Evolutionary conservation across 371 early-diverging fungal species (phyloP), one percentile per base, ranked within the genome.

Genomic region (Coemansia sp.): DNA sequence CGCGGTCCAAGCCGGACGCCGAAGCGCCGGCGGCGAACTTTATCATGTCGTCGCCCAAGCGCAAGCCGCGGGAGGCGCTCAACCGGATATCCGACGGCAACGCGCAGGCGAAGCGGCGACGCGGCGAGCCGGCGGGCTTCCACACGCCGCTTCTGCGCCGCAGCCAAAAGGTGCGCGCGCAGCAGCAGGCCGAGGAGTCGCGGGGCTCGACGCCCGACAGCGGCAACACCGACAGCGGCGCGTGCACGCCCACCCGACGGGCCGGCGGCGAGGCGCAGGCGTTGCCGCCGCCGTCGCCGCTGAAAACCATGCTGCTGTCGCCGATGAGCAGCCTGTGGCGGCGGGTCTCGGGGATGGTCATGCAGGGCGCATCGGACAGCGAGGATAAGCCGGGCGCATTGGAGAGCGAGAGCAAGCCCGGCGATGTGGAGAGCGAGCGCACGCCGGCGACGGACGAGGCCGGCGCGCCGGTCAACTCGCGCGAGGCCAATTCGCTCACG

Each of bases 11-110:
- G 20, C 20, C 20, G 20, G 20, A 20, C 20, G 20, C 20, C 20
- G 20, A 20, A 20, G 20, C 20, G 30, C 55, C 54, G 9, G 30
- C 38, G 2, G 78, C 34, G 34, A 58, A 57, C 42, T 77, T 77
- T 47, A 77, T 77, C 31, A 77, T 77, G 77, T 77, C 77, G 12
- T 78, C 77, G 50, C 80, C 77, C 11, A 71, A 79, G 20, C 78
- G 77, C 60, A 76, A 77, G 57, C 57, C 67, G 11, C 62, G 63
- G 40, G 57, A 66, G 48, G 51, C 68, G 1, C 50, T 65, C 38
- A 14, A 36, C 39, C 45, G 66, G 51, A 40, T 63, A 35, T n/a
- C 20, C 10, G 16, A n/a, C 53, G 2, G 10, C 36, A 16, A 36
- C 36, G 36, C 53, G 6, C 36, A 43, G 41, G 14, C 3, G n/a